phyloP scores from a whole-genome alignment of 2,329 filamentous ascomycete species.

The Venturia pyrina region DNA sequence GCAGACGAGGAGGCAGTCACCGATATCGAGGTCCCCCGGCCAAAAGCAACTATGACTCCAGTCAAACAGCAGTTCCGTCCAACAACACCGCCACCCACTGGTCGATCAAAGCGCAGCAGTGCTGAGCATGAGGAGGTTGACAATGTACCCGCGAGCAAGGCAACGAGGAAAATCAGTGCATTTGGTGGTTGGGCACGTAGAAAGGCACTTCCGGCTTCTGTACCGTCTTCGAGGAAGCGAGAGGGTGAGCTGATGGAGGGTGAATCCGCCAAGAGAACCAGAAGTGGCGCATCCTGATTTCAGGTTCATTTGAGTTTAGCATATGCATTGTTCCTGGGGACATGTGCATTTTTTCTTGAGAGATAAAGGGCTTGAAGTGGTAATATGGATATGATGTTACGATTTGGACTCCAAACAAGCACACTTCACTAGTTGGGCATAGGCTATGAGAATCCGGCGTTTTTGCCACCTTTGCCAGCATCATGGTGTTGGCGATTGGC shows the following conservation, averaged over 20 bases:
- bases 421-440: neutral
- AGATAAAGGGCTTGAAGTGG: neutral
- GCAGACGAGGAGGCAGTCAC: slow-evolving; percentile 50
- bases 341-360: neutral
- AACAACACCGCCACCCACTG: slow-evolving; percentile 9
- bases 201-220: slow-evolving; percentile 35
- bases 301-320: neutral
- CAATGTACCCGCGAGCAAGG: slow-evolving; percentile 14
- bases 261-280: slow-evolving; percentile 13
- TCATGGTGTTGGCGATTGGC: neutral
- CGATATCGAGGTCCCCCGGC: slow-evolving; percentile 34
- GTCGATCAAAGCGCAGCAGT: neutral
- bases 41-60: slow-evolving; percentile 17
- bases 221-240: slow-evolving; percentile 32
- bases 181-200: slow-evolving; percentile 61
- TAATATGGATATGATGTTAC: neutral
- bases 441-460: neutral
- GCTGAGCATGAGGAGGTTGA: neutral
- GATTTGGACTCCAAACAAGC: neutral
- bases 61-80: slow-evolving; percentile 28
- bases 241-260: slow-evolving; percentile 27
- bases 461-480: neutral
- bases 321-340: neutral
- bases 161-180: slow-evolving; percentile 37
- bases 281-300: slow-evolving; percentile 10